Base-by-base conservation (phyloP, 2,329 filamentous ascomycete species). In the Diaporthe longicolla region DNA sequence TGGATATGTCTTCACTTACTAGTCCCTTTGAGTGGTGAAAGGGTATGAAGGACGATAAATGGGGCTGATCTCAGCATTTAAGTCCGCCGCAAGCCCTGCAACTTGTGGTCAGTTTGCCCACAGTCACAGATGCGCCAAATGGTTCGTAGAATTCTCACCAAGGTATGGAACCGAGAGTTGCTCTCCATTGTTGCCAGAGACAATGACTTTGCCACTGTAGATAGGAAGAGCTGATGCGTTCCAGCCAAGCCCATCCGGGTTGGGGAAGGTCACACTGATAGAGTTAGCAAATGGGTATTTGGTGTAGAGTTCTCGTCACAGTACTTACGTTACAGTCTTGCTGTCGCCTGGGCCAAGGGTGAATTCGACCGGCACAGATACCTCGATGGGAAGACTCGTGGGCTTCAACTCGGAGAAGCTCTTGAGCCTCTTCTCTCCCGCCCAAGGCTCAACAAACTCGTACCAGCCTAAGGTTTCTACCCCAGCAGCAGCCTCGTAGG, bases 171-270 rank as follows among this genome's bases (percentile, higher is more conserved):
- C 78, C 11, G 78, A 80, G 29, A 83, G 76, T 29, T 78, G 74
- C 70, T 83, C 82, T 40, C 81, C 81, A 59, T 80, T 79, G 73
- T 78, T 79, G 32, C 78, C 78, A 13, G 78, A 77, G 59, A 83
- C 76, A 21, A 81, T 75, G 32, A 83, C 78, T 73, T 80, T 81
- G 61, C 82, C 82, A 65, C 81, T 80, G 71, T 83, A 84, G 19
- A 83, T 72, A 2, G 82, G 82, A 37, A 84, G 74, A 19, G 75
- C 77, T 3, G 76, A 75, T 3, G 78, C 52, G 66, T 82, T 79
- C 63, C 81, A 79, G 29, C 78, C 75, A 9, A 72, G 59, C 2
- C 71, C 21, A 9, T 66, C 45, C 24, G 63, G 63, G 15, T 66
- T 66, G 63, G 63, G 45, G n/a, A 66, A 66, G 13, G 6, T 66